These are phyloP conservation scores for Penicillium vulpinum DNA, from an alignment of 2,329 filamentous ascomycete genomes.

Conservation along the genomic window DNA sequence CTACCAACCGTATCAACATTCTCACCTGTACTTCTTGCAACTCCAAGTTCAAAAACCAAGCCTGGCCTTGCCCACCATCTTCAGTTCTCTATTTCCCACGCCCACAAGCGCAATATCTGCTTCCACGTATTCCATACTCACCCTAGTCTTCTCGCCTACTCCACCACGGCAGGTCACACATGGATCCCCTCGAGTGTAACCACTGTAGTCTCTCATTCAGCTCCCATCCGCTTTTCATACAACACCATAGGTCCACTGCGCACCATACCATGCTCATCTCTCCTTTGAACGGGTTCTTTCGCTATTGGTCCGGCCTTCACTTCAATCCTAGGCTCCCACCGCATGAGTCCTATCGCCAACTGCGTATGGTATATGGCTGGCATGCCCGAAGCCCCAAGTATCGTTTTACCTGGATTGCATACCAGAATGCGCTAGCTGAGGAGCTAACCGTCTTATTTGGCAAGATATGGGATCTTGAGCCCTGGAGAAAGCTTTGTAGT, in stretches of 20 bases:
- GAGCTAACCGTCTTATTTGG: neutral
- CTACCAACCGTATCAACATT: neutral
- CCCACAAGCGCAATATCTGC: no score
- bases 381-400: neutral
- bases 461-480: neutral
- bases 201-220: no score
- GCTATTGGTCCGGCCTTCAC: neutral
- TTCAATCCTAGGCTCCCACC: no score
- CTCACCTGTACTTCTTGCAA: neutral
- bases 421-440: neutral
- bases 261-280: neutral
- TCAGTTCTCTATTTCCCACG: no score
- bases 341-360: neutral
- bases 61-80: neutral
- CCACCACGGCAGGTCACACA: no score
- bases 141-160: no score
- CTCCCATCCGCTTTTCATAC: no score
- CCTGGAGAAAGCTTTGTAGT: neutral
- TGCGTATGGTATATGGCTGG: neutral
- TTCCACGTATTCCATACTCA: no score
- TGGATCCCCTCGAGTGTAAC: no score
- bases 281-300: neutral
- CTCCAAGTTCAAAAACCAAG: neutral
- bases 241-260: no score
- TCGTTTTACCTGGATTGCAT: neutral